Evolutionary conservation across 192 early-diverging fungal species (phyloP).

Genomic region (Dissophora ornata): DNA sequence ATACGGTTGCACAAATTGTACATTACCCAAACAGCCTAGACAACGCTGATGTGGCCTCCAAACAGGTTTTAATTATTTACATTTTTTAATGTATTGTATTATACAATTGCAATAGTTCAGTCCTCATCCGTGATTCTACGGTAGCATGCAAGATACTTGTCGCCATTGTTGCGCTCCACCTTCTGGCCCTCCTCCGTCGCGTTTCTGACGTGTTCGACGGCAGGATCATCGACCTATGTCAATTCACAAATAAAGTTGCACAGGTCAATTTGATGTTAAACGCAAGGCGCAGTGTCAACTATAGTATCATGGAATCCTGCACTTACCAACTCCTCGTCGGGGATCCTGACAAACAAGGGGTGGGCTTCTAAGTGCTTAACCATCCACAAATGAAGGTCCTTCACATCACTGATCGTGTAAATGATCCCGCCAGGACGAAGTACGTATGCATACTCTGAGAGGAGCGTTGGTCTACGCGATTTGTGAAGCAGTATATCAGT

Average conservation of each 20-base stretch:
- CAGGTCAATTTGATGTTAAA: too few relatives aligned
- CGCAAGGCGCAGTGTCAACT: too few relatives aligned
- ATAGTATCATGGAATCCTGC: too few relatives aligned
- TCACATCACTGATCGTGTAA: slow-evolving; percentile 96
- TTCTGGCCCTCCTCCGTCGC: slow-evolving; percentile 99
- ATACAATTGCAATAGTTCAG: slow-evolving; percentile 7
- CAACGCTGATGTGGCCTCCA: too few relatives aligned
- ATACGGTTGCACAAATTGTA: too few relatives aligned
- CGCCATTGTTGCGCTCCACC: slow-evolving; percentile 95
- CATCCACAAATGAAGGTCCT: slow-evolving; percentile 96
- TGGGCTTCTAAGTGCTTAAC: slow-evolving; percentile 93
- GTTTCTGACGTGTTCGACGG: slow-evolving; percentile 80
- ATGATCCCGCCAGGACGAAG: slow-evolving; percentile 89
- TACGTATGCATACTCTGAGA: slow-evolving; percentile 98
- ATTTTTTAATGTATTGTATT: neutral
- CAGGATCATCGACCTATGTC: slow-evolving; percentile 83
- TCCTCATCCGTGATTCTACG: slow-evolving; percentile 72
- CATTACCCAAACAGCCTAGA: too few relatives aligned
- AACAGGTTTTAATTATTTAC: too few relatives aligned
- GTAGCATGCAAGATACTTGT: slow-evolving; percentile 93
- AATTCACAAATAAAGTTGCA: too few relatives aligned
- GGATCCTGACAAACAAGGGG: slow-evolving; percentile 90
- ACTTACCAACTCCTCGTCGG: slow-evolving; percentile 78
- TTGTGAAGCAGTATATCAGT: too few relatives aligned
- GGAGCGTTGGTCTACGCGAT: slow-evolving; percentile 58